Evolutionary conservation across 441 rosid genomes (phyloP).

Genomic region (Croton setiger): DNA sequence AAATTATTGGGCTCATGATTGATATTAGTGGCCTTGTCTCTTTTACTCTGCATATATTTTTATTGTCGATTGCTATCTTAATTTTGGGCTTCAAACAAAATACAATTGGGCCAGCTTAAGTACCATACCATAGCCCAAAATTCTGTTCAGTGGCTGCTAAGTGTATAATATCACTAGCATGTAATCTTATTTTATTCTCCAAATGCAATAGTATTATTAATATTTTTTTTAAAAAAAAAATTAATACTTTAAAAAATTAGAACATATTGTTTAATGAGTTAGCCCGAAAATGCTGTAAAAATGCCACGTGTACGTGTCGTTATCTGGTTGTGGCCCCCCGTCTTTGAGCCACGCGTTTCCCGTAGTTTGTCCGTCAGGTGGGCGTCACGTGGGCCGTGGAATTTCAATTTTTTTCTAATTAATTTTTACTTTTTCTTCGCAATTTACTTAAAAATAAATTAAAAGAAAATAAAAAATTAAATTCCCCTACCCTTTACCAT

Average conservation of each 20-base stretch:
- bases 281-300: neutral
- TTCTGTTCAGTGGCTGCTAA: neutral
- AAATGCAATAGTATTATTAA: neutral
- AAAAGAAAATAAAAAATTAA: neutral
- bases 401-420: neutral
- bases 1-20: too few relatives aligned
- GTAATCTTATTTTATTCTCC: neutral
- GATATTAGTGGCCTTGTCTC: too few relatives aligned
- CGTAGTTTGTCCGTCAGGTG: conserved; percentile 29
- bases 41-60: too few relatives aligned
- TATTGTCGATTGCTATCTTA: too few relatives aligned
- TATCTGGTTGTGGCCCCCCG: conserved; percentile 23
- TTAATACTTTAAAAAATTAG: too few relatives aligned
- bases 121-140: neutral
- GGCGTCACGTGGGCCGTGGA: conserved; percentile 33
- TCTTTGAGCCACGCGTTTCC: conserved; percentile 26
- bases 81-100: neutral
- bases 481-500: neutral
- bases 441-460: neutral
- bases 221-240: neutral
- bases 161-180: neutral
- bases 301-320: conserved; percentile 18
- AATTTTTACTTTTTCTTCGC: neutral
- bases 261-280: neutral
- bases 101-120: neutral